A percentile compares a stretch with the other conserved stretches of the same genome.
Evolutionary conservation across 2,329 filamentous ascomycete genomes (phyloP).

Genomic region (Colletotrichum sp.): DNA sequence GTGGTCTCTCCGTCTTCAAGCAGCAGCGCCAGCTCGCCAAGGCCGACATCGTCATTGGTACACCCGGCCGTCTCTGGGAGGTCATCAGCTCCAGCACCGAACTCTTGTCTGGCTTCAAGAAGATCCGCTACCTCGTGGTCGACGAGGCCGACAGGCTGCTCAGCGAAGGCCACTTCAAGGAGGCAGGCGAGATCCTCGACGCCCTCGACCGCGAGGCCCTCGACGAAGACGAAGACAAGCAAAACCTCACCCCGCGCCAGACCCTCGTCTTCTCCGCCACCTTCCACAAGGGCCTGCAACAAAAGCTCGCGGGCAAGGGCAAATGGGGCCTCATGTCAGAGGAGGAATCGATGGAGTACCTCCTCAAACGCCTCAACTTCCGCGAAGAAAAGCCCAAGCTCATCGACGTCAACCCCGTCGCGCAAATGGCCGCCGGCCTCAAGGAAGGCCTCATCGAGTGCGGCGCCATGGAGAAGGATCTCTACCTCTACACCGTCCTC

Average conservation of each 20-base stretch:
- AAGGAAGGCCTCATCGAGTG: conserved; percentile 94
- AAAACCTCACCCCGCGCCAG: conserved; percentile 64
- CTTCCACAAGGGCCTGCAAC: conserved; percentile 89
- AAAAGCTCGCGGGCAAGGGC: conserved; percentile 83
- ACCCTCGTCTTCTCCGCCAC: conserved; percentile 97
- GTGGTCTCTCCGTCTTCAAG: conserved; percentile 92
- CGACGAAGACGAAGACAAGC: conserved; percentile 54
- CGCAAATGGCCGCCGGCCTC: conserved; percentile 85
- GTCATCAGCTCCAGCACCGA: conserved; percentile 79
- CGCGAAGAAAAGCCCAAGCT: conserved; percentile 84
- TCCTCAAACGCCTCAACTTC: conserved; percentile 90
- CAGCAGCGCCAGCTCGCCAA: conserved; percentile 84
- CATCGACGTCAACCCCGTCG: conserved; percentile 87
- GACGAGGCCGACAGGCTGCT: conserved; percentile 94
- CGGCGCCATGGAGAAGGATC: conserved; percentile 92
- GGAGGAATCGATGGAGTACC: conserved; percentile 88
- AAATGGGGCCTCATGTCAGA: conserved; percentile 64
- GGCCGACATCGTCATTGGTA: conserved; percentile 92
- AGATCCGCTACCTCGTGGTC: conserved; percentile 82
- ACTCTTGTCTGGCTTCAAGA: conserved; percentile 72
- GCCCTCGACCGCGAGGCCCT: conserved; percentile 78
- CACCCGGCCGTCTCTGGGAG: conserved; percentile 93
- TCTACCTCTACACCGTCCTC: conserved; percentile 89
- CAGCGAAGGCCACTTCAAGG: conserved; percentile 93
- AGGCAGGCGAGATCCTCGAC: conserved; percentile 85